phyloP scores from a whole-genome alignment of 106 monocot species.

The Allium sativum region DNA sequence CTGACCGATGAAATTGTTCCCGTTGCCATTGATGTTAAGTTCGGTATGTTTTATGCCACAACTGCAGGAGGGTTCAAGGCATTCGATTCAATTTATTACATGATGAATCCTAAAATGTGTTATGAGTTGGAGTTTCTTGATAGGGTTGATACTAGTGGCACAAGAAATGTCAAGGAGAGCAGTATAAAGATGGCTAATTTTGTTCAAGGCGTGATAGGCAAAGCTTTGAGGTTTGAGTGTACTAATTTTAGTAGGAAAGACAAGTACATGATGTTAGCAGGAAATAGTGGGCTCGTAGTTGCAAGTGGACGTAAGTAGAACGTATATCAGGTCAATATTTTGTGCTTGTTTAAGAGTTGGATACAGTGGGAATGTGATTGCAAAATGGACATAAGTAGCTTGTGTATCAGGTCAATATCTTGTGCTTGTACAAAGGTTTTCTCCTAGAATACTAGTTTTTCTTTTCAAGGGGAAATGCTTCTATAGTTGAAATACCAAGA shows the following conservation, averaged over 20 bases:
- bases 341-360: no score
- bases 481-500: no score
- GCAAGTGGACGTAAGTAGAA: not conserved
- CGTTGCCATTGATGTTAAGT: constrained; percentile 35
- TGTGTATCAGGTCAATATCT: no score
- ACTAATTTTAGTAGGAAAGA: constrained; percentile 59
- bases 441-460: not conserved
- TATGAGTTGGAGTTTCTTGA: constrained; percentile 41
- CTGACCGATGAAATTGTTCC: constrained; percentile 36
- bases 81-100: constrained; percentile 44
- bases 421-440: not conserved
- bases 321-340: no score
- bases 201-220: constrained; percentile 46
- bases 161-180: constrained; percentile 5
- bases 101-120: constrained; percentile 46
- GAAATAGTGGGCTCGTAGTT: constrained; percentile 44
- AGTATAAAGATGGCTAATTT: constrained; percentile 47
- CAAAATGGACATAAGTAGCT: no score
- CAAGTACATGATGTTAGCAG: constrained; percentile 78
- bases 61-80: constrained; percentile 51
- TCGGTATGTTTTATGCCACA: constrained; percentile 67
- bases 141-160: constrained; percentile 13
- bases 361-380: no score
- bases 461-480: not conserved
- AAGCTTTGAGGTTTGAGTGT: constrained; percentile 47